A percentile compares a stretch with the other conserved stretches of the same genome.
These are phyloP conservation scores for Colletotrichum limetticola DNA, from an alignment of 2,329 filamentous ascomycete genomes.

Conservation along the genomic window DNA sequence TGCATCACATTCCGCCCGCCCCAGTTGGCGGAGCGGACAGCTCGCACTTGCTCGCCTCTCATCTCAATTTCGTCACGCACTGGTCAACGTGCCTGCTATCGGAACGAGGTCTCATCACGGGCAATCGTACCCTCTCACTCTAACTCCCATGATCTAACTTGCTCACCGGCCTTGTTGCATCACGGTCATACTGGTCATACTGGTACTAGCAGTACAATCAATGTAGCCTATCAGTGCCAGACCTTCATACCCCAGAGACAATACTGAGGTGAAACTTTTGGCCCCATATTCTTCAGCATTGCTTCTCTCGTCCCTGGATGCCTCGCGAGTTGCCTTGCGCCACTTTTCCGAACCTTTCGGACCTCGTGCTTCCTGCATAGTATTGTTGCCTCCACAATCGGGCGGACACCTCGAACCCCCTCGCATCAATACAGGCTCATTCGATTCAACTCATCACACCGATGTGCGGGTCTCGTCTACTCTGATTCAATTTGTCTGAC, in stretches of 20 bases:
- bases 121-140: neutral
- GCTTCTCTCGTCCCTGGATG: constrained; percentile 7
- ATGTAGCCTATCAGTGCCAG: no score
- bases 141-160: neutral
- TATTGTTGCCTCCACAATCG: neutral
- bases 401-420: neutral
- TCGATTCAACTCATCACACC: neutral
- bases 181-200: no score
- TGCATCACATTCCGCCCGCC: neutral
- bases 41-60: neutral
- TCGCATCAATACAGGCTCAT: neutral
- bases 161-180: neutral
- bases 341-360: neutral
- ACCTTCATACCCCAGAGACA: neutral
- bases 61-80: no score
- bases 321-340: constrained; percentile 26
- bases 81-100: neutral
- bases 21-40: neutral
- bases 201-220: no score
- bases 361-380: neutral
- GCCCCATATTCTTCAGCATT: neutral
- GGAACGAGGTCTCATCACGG: neutral
- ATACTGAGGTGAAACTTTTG: neutral
- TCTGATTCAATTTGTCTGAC: neutral
- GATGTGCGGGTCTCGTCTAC: neutral